These are phyloP conservation scores for Phytophthora tentaculata DNA, from an alignment of 352 stramenopile species.

Conservation along the genomic window DNA sequence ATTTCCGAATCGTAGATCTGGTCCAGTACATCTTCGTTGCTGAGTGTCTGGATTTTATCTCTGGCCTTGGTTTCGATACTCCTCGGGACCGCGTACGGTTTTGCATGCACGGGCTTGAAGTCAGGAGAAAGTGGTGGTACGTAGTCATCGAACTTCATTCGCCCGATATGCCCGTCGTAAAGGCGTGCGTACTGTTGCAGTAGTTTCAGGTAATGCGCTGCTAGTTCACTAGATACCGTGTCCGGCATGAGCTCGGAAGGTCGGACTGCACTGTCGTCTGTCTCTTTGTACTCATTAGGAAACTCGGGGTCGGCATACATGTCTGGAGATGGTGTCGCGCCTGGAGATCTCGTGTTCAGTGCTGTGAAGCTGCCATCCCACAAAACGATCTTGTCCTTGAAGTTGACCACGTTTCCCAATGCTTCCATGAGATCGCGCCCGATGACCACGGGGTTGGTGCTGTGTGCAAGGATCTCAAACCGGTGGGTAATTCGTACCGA, in stretches of 20 bases:
- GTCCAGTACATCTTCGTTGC: neutral
- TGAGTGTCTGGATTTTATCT: neutral
- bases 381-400: slow-evolving; percentile 3
- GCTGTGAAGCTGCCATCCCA: neutral
- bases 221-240: neutral
- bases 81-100: neutral
- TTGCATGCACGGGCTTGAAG: neutral
- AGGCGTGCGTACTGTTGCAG: neutral
- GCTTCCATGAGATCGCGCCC: neutral
- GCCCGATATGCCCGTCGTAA: neutral
- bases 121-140: neutral
- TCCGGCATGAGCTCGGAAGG: neutral
- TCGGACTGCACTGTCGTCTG: neutral
- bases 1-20: slow-evolving; percentile 1
- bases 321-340: neutral
- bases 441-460: neutral
- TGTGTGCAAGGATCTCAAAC: neutral
- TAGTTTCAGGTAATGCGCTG: neutral
- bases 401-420: neutral
- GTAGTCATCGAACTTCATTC: neutral
- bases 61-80: neutral
- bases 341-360: neutral
- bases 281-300: neutral
- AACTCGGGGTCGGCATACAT: neutral
- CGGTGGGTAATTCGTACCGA: neutral